Conservation (phyloP, 805 yeast species). For the Scheffersomyces lignosus region DNA sequence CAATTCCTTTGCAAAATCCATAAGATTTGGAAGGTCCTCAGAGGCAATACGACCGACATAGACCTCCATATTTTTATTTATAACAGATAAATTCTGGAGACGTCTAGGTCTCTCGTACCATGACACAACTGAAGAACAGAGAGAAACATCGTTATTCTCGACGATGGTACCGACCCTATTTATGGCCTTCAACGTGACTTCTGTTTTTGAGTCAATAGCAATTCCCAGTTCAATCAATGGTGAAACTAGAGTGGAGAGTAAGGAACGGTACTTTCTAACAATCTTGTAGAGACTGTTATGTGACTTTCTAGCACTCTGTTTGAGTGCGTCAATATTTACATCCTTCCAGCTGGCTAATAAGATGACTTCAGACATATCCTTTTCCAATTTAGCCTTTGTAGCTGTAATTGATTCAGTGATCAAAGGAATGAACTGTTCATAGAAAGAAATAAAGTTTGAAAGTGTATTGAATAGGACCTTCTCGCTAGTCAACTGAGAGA, state of each 20-base stretch:
- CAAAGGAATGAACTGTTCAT: constrained; percentile 58
- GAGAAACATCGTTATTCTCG: constrained; percentile 7
- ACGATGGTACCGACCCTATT: constrained; percentile 10
- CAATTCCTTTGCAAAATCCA: constrained; percentile 55
- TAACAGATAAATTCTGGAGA: constrained; percentile 49
- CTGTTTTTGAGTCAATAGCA: constrained; percentile 11
- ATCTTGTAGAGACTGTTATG: constrained; percentile 82
- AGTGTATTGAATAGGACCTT: constrained; percentile 41
- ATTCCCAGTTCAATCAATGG: constrained; percentile 62
- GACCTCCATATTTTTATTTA: constrained; percentile 56
- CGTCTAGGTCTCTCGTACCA: constrained; percentile 62
- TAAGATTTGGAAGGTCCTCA: constrained; percentile 48
- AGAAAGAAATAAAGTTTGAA: constrained; percentile 60
- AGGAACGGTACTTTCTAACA: constrained; percentile 74
- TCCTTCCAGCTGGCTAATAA: constrained; percentile 96
- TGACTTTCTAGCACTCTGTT: constrained; percentile 89
- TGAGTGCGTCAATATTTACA: constrained; percentile 87
- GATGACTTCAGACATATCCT: constrained; percentile 81
- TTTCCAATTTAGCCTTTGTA: constrained; percentile 60
- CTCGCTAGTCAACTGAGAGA: constrained; percentile 24
- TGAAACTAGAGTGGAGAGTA: constrained; percentile 53
- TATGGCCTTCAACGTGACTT: constrained; percentile 4
- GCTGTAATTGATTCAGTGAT: constrained; percentile 47
- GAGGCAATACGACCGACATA: constrained; percentile 38
- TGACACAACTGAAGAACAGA: constrained; percentile 35